Percentiles rank a stretch among this genome's conserved stretches.
These are phyloP conservation scores for Xanthoceras sorbifolium DNA, from an alignment of 345 rosid species.

Conservation along the genomic window DNA sequence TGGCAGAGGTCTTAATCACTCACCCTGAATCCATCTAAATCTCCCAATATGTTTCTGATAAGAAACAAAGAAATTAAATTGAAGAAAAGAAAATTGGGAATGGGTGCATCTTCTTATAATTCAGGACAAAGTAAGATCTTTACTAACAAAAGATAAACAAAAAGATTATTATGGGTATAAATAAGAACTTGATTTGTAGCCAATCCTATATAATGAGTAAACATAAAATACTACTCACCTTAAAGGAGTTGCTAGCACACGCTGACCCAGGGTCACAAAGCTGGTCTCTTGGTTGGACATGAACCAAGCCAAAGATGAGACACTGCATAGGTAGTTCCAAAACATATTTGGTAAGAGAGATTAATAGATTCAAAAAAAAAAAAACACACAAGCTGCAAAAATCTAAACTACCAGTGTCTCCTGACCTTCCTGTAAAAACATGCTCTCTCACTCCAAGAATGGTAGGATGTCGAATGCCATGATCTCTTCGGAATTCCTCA, in stretches of 20 bases:
- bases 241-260: constrained; percentile 87
- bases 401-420: constrained; percentile 13
- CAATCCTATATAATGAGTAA: not conserved
- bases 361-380: constrained; percentile 5
- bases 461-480: constrained; percentile 94
- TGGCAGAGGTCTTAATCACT: not conserved
- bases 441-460: constrained; percentile 97
- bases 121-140: not conserved
- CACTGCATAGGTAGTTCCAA: constrained; percentile 61
- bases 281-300: constrained; percentile 99
- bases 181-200: not conserved
- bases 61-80: not conserved
- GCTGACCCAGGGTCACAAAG: constrained; percentile 96
- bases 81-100: not conserved
- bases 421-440: constrained; percentile 95
- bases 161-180: not conserved
- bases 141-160: not conserved
- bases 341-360: constrained; percentile 24
- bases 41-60: not conserved
- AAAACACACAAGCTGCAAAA: constrained; percentile 6
- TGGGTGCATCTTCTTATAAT: not conserved
- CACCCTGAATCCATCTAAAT: not conserved
- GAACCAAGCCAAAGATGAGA: constrained; percentile 96
- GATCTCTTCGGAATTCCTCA: constrained; percentile 86
- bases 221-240: constrained; percentile 58